Percentiles rank a stretch among this genome's conserved stretches.
These are phyloP conservation scores for Suhomyces yuchorum DNA, from an alignment of 1,139 yeast species.

Conservation along the genomic window DNA sequence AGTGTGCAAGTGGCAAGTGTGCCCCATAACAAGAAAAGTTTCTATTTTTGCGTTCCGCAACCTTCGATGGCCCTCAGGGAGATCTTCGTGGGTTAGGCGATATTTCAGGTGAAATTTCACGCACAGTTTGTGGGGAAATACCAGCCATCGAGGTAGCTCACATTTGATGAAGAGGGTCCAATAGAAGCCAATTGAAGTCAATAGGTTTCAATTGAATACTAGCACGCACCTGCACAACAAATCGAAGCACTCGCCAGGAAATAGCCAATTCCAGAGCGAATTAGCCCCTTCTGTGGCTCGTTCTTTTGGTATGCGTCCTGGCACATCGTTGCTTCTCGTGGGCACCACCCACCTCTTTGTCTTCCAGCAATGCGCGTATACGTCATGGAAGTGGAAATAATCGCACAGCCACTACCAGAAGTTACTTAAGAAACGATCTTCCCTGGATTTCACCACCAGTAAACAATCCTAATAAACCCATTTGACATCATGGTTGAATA, in stretches of 20 bases:
- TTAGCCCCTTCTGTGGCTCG: no score
- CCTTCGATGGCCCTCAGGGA: not conserved
- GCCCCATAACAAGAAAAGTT: not conserved
- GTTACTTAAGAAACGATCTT: not conserved
- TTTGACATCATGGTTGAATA: conserved; percentile 40
- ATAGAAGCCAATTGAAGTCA: not conserved
- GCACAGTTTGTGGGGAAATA: not conserved
- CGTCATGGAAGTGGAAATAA: not conserved
- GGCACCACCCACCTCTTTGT: not conserved
- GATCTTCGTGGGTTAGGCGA: not conserved
- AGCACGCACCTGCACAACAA: no score
- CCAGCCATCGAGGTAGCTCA: not conserved
- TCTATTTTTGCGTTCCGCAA: not conserved
- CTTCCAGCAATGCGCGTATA: not conserved
- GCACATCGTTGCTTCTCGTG: no score
- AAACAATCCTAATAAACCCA: not conserved
- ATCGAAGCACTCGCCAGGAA: no score
- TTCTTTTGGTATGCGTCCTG: no score
- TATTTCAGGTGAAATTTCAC: not conserved
- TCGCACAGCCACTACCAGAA: not conserved
- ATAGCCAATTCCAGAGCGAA: no score
- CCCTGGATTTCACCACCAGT: not conserved
- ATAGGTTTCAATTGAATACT: no score
- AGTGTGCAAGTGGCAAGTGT: not conserved
- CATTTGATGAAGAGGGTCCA: not conserved